These are phyloP conservation scores for Posidonia australis DNA, from an alignment of 106 monocot genomes.

Conservation along the genomic window DNA sequence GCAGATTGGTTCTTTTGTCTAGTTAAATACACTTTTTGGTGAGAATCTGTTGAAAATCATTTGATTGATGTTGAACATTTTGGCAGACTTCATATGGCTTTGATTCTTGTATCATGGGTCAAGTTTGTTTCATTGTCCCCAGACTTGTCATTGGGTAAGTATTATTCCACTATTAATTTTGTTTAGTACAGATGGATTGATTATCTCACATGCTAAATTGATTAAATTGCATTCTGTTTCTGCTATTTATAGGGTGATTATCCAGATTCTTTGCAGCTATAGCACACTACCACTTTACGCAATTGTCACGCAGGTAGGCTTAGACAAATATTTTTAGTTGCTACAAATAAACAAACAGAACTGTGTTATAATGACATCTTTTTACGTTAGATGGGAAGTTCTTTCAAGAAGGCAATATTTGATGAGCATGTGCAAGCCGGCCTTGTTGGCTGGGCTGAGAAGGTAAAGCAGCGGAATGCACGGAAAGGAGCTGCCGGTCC, in stretches of 20 bases:
- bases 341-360: too few relatives aligned
- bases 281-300: constrained; percentile 27
- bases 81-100: constrained; percentile 19
- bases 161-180: neutral
- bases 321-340: too few relatives aligned
- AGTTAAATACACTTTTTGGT: neutral
- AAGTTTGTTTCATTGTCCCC: constrained; percentile 19
- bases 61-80: neutral
- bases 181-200: neutral
- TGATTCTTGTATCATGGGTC: constrained; percentile 37
- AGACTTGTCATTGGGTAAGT: constrained; percentile 38
- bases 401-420: constrained; percentile 35
- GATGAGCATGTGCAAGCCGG: constrained; percentile 25
- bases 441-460: constrained; percentile 19
- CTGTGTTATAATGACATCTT: neutral
- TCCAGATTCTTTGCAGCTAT: constrained; percentile 21
- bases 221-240: neutral
- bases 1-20: neutral
- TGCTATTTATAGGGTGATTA: constrained; percentile 10
- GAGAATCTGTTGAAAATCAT: neutral
- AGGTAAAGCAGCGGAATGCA: constrained; percentile 18
- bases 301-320: constrained; percentile 21
- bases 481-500: neutral
- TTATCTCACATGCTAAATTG: neutral
- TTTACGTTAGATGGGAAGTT: constrained; percentile 24